Evolutionary conservation across 2,329 filamentous ascomycete genomes (phyloP).

Genomic region (Pyrenophora graminea): DNA sequence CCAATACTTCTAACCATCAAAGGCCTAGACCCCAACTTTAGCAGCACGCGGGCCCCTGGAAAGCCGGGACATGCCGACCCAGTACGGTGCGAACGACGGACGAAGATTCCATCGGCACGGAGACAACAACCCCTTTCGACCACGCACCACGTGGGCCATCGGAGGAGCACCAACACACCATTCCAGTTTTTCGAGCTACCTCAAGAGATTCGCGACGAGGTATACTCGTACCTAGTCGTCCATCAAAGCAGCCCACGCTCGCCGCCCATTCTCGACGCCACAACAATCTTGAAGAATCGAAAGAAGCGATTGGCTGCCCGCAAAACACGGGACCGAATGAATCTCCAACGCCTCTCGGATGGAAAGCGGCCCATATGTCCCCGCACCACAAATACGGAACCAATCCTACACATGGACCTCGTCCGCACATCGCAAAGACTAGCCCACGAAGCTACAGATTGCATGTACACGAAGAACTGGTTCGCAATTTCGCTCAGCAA

Average conservation of each 20-base stretch:
- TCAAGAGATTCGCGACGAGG: slow-evolving; percentile 35
- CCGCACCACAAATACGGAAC: slow-evolving; percentile 17
- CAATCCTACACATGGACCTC: slow-evolving; percentile 28
- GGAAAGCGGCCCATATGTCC: slow-evolving; percentile 27
- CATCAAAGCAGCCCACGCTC: slow-evolving; percentile 11
- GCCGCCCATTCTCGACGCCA: slow-evolving; percentile 29
- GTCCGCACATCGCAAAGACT: slow-evolving; percentile 27
- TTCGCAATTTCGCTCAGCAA: slow-evolving; percentile 36
- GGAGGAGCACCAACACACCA: slow-evolving; percentile 12
- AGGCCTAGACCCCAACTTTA: neutral
- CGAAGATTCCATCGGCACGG: slow-evolving; percentile 1
- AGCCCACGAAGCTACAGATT: slow-evolving; percentile 32
- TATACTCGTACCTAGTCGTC: slow-evolving; percentile 36
- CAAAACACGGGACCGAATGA: slow-evolving; percentile 28
- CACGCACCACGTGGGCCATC: neutral
- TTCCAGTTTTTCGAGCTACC: slow-evolving; percentile 37
- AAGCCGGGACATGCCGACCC: slow-evolving; percentile 1
- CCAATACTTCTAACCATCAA: slow-evolving; percentile 7
- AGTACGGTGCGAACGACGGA: slow-evolving; percentile 4
- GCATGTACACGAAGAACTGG: slow-evolving; percentile 35
- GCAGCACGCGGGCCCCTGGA: slow-evolving; percentile 3
- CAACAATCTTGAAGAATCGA: slow-evolving; percentile 26
- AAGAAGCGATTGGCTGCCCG: slow-evolving; percentile 31
- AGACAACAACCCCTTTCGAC: slow-evolving; percentile 1
- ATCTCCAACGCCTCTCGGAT: slow-evolving; percentile 26